Base-by-base conservation (phyloP, 2,329 filamentous ascomycete genomes). In the Annulohypoxylon truncatum region DNA sequence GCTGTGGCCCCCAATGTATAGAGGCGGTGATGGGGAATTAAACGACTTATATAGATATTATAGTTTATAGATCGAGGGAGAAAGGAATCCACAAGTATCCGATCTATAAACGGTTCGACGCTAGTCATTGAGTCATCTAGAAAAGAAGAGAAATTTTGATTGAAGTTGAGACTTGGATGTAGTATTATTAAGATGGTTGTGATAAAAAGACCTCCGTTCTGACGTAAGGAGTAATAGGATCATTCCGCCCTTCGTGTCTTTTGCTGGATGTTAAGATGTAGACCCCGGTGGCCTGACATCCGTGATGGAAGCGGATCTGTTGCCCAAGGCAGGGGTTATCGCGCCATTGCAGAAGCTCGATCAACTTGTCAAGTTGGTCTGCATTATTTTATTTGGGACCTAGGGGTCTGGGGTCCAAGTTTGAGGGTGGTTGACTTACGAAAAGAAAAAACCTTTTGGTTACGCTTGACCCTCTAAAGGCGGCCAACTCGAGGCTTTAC, bases 401-500 rank as follows among this genome's bases (percentile, higher is more conserved):
- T 65, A 56, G 64, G 60, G 51, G 58, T 56, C 63, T 38, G 50
- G 64, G 64, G 47, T 42, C 42, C n/a, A 28, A 42, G 31, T 26
- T 35, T 51, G 38, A 42, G 58, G 42, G 48, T 22, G 50, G n/a
- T 24, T 22, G 48, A 53, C 33, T 53, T 40, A 53, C 15, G 33
- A 33, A n/a, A n/a, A 29, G 12, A 46, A 64, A 68, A 65, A 54
- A 44, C 61, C 44, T 20, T 44, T 31, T 42, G 24, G 46, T 59
- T 51, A 20, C 66, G 65, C 72, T 72, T 73, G 59, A 64, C 71
- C 71, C 71, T 70, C 58, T 64, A 71, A 71, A 68, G 70, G 71
- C 58, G 62, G 63, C 56, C 61, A 64, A 20, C 47, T 62, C 61
- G 63, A 65, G 31, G 46, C 66, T 46, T 69, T 62, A 67, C 66